phyloP scores from a whole-genome alignment of 192 early-diverging fungal species.

The Coemansia sp. region DNA sequence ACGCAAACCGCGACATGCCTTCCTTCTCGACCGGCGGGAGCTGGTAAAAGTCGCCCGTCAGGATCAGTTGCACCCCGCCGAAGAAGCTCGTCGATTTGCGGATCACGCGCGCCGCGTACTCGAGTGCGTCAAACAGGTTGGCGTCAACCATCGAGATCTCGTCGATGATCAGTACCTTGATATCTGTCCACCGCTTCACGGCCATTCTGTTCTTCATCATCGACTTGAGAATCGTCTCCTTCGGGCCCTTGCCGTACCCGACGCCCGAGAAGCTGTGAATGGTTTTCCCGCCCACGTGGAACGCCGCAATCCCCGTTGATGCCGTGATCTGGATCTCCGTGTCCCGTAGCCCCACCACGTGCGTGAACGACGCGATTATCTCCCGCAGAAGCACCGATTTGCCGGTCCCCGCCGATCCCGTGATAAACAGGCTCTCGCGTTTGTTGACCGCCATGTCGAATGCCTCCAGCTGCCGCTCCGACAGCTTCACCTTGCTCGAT shows the following conservation, averaged over 20 bases:
- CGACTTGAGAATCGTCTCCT: conserved; percentile 23
- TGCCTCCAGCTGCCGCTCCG: conserved; percentile 61
- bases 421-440: conserved; percentile 66
- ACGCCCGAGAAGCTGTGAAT: conserved; percentile 73
- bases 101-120: conserved; percentile 62
- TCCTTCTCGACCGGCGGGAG: conserved; percentile 68
- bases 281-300: conserved; percentile 74
- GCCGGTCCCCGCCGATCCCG: conserved; percentile 74
- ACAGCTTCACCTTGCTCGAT: conserved; percentile 21
- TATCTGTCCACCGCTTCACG: conserved; percentile 60
- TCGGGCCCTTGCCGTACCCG: conserved; percentile 57
- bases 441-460: conserved; percentile 62
- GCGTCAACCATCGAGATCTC: conserved; percentile 82
- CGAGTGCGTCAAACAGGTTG: conserved; percentile 70
- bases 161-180: conserved; percentile 73
- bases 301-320: conserved; percentile 80
- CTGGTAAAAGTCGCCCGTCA: conserved; percentile 83
- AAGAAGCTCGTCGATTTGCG: conserved; percentile 57
- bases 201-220: conserved; percentile 45
- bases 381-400: conserved; percentile 51
- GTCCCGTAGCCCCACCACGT: background rate
- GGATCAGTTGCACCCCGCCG: conserved; percentile 76
- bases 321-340: conserved; percentile 62
- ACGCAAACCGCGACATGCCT: conserved; percentile 59
- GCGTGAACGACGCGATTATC: conserved; percentile 42